Percentiles rank a stretch among this genome's conserved stretches.
phyloP scores from a whole-genome alignment of 2,329 filamentous ascomycete species.

The Endoconidiophora polonica region DNA sequence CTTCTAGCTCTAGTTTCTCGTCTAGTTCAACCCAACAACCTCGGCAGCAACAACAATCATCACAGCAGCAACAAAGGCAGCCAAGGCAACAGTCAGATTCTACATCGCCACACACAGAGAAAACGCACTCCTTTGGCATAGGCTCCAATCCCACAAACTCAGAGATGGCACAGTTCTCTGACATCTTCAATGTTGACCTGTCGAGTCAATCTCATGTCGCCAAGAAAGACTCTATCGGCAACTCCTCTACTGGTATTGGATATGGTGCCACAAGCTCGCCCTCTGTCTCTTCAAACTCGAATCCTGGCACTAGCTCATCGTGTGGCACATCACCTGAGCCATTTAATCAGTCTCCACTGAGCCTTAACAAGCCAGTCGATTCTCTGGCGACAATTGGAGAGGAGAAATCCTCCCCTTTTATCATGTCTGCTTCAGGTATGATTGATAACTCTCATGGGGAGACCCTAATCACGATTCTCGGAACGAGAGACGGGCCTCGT shows the following conservation, averaged over 20 bases:
- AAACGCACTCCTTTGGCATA: not conserved
- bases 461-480: constrained; percentile 6
- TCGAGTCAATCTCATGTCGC: constrained; percentile 3
- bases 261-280: constrained; percentile 45
- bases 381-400: constrained; percentile 49
- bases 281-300: constrained; percentile 44
- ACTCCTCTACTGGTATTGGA: constrained; percentile 15
- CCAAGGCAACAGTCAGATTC: not conserved
- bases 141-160: not conserved
- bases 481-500: constrained; percentile 4
- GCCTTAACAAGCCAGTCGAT: constrained; percentile 42
- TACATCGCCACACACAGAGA: not conserved
- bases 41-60: constrained; percentile 1
- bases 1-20: not conserved
- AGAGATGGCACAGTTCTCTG: constrained; percentile 9
- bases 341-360: constrained; percentile 51
- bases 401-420: constrained; percentile 27
- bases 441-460: not conserved
- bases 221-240: not conserved
- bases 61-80: not conserved
- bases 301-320: constrained; percentile 42
- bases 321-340: constrained; percentile 69
- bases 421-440: constrained; percentile 13
- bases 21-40: constrained; percentile 13
- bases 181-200: constrained; percentile 4